These are phyloP conservation scores for Juncus inflexus DNA, from an alignment of 176 grass and related monocot species.

Conservation along the genomic window DNA sequence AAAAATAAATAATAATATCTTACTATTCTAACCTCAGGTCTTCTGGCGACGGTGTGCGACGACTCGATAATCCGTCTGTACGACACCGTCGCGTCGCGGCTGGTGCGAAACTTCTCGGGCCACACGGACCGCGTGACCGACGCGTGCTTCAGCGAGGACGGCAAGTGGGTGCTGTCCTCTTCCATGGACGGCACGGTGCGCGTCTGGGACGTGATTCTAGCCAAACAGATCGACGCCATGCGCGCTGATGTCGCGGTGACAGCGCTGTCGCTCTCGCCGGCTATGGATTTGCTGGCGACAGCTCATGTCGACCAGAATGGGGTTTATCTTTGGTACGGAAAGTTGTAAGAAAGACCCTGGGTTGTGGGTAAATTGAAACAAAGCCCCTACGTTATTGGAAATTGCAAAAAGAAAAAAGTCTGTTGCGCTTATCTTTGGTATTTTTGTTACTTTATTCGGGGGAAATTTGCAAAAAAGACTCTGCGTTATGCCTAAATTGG, in stretches of 20 bases:
- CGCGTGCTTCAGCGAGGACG: conserved; percentile 91
- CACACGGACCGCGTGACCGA: conserved; percentile 88
- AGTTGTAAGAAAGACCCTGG: no score
- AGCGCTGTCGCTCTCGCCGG: conserved; percentile 70
- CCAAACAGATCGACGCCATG: conserved; percentile 95
- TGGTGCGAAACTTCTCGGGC: conserved; percentile 88
- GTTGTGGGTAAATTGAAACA: no score
- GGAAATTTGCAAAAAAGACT: no score
- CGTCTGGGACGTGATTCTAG: conserved; percentile 96
- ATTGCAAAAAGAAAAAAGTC: no score
- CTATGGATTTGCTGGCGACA: conserved; percentile 92
- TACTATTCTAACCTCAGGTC: conserved; percentile 48
- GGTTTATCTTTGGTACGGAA: conserved; percentile 84
- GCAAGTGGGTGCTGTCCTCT: conserved; percentile 90
- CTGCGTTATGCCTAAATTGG: no score
- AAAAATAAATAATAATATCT: conserved; percentile 28
- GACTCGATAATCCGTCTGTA: conserved; percentile 75
- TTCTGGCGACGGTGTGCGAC: conserved; percentile 73
- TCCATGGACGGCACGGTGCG: conserved; percentile 93
- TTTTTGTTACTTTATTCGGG: no score
- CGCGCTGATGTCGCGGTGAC: conserved; percentile 72
- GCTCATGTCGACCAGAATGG: conserved; percentile 98
- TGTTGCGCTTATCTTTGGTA: no score
- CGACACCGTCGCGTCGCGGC: conserved; percentile 56
- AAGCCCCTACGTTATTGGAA: no score